Conservation (phyloP, 1,139 yeast species). For the Diutina neorugosa region DNA sequence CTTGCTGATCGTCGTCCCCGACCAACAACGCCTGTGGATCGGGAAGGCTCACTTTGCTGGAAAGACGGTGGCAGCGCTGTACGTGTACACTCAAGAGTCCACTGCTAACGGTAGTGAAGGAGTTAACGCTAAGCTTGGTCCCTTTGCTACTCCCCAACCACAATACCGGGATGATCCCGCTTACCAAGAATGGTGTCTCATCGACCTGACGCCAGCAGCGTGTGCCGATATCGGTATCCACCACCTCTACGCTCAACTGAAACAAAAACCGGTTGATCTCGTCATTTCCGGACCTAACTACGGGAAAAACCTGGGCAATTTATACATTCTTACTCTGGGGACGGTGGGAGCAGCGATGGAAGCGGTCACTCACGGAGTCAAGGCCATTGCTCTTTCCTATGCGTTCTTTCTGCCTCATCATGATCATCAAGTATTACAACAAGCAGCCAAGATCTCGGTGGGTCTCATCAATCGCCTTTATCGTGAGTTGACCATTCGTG, state of each 20-base stretch:
- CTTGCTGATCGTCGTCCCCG: constrained; percentile 73
- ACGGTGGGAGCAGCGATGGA: constrained; percentile 98
- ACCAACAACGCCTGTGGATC: constrained; percentile 75
- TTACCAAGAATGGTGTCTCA: constrained; percentile 69
- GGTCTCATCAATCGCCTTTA: constrained; percentile 48
- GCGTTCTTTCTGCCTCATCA: constrained; percentile 54
- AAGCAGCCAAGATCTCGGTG: constrained; percentile 61
- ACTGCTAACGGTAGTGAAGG: constrained; percentile 15
- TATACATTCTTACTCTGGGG: constrained; percentile 87
- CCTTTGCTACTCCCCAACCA: constrained; percentile 39
- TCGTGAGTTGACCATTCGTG: constrained; percentile 37
- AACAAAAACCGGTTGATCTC: constrained; percentile 52
- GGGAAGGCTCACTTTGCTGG: constrained; percentile 97
- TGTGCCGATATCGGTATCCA: constrained; percentile 86
- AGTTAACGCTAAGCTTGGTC: constrained; percentile 53
- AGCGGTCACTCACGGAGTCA: constrained; percentile 69
- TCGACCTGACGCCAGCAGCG: constrained; percentile 93
- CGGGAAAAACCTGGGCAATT: constrained; percentile 86
- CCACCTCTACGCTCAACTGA: constrained; percentile 36
- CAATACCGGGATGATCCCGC: constrained; percentile 10
- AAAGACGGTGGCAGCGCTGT: constrained; percentile 53
- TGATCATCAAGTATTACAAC: constrained; percentile 38
- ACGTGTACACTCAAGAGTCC: constrained; percentile 40
- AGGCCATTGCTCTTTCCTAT: constrained; percentile 71
- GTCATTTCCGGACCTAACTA: constrained; percentile 93